These are phyloP conservation scores for Canavalia ensiformis DNA, from an alignment of 306 rosid genomes.

Conservation along the genomic window DNA sequence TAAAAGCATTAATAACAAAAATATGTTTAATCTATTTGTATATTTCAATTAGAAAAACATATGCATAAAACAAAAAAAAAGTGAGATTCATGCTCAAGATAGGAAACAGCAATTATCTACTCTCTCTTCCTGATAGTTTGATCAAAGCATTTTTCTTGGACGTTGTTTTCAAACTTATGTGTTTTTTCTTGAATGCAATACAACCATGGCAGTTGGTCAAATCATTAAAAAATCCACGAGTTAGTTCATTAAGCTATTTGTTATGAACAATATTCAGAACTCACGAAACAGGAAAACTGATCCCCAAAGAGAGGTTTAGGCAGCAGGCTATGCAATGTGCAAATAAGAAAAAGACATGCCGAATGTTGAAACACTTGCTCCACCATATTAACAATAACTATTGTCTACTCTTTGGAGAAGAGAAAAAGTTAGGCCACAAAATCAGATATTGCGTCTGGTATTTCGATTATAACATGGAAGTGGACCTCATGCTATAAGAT, in stretches of 20 bases:
- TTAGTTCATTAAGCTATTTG: not conserved
- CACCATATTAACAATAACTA: not conserved
- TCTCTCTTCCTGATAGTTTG: not conserved
- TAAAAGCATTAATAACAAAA: too few relatives aligned
- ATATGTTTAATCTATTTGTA: too few relatives aligned
- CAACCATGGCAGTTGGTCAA: constrained; percentile 1
- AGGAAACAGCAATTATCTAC: not conserved
- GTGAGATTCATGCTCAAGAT: not conserved
- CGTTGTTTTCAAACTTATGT: not conserved
- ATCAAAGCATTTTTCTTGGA: not conserved
- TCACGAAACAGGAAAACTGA: not conserved
- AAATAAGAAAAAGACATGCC: not conserved
- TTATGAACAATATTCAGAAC: not conserved
- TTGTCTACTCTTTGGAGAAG: not conserved
- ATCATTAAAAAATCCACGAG: not conserved
- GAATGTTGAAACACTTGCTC: not conserved
- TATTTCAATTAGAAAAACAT: too few relatives aligned
- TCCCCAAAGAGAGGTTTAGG: constrained; percentile 1
- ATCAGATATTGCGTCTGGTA: not conserved
- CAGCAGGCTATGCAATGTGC: not conserved
- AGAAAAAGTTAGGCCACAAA: constrained; percentile 4
- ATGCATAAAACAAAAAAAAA: not conserved
- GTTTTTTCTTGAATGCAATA: not conserved
- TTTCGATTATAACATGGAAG: not conserved
- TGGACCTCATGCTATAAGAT: constrained; percentile 27